Evolutionary conservation across 148 eudicot species (phyloP).

Genomic region (Vaccinium corymbosum): DNA sequence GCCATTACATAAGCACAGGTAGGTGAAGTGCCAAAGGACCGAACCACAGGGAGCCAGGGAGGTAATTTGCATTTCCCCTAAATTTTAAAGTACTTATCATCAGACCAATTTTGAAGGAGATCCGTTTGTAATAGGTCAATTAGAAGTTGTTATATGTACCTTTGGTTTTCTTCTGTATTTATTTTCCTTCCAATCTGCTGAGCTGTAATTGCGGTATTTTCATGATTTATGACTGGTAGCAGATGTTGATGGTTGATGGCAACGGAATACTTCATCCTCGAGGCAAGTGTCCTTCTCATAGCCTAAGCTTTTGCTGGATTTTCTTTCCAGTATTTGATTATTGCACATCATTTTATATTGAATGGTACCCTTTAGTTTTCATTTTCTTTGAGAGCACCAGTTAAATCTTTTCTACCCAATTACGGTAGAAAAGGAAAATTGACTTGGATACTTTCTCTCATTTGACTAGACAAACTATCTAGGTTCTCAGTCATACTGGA

Average conservation of each 20-base stretch:
- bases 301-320: background rate
- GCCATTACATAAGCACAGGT: background rate
- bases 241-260: slow-evolving; percentile 96
- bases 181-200: background rate
- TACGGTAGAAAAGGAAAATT: background rate
- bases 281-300: slow-evolving; percentile 42
- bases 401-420: background rate
- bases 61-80: background rate
- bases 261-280: slow-evolving; percentile 98
- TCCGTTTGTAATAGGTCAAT: background rate
- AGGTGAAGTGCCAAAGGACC: background rate
- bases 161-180: background rate
- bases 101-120: background rate
- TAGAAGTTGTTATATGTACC: background rate
- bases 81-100: background rate
- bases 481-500: background rate
- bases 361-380: background rate
- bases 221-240: slow-evolving; percentile 15
- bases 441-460: background rate
- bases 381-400: slow-evolving; percentile 1
- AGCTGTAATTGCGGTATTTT: slow-evolving; percentile 4
- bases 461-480: background rate
- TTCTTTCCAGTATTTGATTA: slow-evolving; percentile 4
- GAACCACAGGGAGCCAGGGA: background rate
- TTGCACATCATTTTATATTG: background rate